Conservation (phyloP, 495 filamentous ascomycete species). For the Bryoglossum gracile region DNA sequence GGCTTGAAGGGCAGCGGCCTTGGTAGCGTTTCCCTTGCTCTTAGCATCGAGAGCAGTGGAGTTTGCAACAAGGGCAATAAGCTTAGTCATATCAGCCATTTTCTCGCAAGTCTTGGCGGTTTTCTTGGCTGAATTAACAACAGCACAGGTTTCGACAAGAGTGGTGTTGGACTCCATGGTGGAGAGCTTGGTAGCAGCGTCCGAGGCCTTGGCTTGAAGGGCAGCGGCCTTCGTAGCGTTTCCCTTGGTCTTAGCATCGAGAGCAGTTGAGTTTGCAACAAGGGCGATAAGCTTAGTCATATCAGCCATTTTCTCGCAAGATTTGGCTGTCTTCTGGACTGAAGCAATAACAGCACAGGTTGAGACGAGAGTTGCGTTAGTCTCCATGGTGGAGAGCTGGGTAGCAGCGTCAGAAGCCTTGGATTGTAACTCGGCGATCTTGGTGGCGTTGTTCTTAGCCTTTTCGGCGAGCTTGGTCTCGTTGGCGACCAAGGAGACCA, state of each 20-base stretch:
- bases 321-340: constrained; percentile 3
- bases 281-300: constrained; percentile 7
- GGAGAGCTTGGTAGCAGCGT: constrained; percentile 2
- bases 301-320: constrained; percentile 3
- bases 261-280: constrained; percentile 2
- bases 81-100: neutral
- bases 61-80: no score
- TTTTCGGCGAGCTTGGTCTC: constrained; percentile 8
- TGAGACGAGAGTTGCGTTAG: constrained; percentile 5
- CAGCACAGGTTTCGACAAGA: constrained; percentile 1
- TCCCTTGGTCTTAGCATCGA: constrained; percentile 7
- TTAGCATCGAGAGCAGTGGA: no score
- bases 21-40: no score
- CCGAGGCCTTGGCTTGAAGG: constrained; percentile 4
- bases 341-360: constrained; percentile 12
- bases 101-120: neutral
- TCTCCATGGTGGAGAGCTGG: constrained; percentile 8
- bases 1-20: no score
- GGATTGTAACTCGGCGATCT: constrained; percentile 11
- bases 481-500: constrained; percentile 11
- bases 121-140: constrained; percentile 3
- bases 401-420: constrained; percentile 13
- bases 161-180: constrained; percentile 11
- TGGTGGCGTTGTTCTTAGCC: constrained; percentile 13
- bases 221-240: constrained; percentile 13